Evolutionary conservation across 225 moss, liverwort and hornwort species (phyloP).

Genomic region (Pseudisothecium myosuroides): DNA sequence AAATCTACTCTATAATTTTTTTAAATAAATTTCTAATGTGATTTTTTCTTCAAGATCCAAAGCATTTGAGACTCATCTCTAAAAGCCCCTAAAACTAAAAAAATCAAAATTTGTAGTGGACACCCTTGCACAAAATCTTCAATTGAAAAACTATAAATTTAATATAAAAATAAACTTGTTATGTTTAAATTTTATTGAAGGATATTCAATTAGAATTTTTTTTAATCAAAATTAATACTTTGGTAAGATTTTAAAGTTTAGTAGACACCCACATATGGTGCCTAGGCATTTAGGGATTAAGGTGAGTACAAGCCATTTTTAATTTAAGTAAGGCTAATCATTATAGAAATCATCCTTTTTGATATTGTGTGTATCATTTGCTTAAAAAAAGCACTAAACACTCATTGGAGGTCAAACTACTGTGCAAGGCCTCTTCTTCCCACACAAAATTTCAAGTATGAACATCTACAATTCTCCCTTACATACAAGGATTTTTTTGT

Average conservation of each 20-base stretch:
- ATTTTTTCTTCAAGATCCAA: neutral
- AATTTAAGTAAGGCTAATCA: too few species aligned
- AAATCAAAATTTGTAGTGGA: too few species aligned
- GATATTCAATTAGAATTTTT: too few species aligned
- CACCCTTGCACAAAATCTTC: neutral
- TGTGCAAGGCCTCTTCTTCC: neutral
- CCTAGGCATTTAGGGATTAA: neutral
- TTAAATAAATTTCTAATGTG: neutral
- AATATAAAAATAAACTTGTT: too few species aligned
- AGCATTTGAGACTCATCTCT: too few species aligned
- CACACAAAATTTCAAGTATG: fast-evolving
- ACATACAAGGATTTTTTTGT: neutral
- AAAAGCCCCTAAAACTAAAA: neutral
- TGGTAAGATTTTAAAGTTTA: neutral
- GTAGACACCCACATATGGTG: too few species aligned
- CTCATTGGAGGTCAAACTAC: neutral
- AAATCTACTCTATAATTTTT: neutral
- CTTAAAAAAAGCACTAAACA: neutral
- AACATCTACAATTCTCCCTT: fast-evolving
- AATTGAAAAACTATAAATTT: neutral
- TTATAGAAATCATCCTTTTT: fast-evolving
- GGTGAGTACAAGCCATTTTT: too few species aligned
- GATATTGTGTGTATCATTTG: fast-evolving
- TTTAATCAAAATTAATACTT: too few species aligned
- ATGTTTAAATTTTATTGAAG: neutral